A percentile compares a stretch with the other conserved stretches of the same genome.
These are phyloP conservation scores for Nothophytophthora sp. DNA, from an alignment of 352 stramenopile species.

Conservation along the genomic window DNA sequence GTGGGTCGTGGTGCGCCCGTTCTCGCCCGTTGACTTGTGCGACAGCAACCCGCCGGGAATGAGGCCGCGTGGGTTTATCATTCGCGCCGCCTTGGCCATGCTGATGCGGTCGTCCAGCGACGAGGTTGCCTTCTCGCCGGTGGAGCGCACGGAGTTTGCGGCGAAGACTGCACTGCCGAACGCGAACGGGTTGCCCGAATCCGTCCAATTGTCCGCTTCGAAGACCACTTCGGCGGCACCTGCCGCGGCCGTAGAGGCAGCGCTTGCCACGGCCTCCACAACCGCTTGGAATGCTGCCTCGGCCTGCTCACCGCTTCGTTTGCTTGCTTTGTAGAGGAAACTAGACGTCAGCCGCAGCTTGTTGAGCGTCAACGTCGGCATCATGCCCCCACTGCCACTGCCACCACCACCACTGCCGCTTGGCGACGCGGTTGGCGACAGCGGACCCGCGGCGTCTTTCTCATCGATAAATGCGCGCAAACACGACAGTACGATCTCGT, in stretches of 20 bases:
- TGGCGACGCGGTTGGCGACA: constrained; percentile 7
- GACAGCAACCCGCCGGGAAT: constrained; percentile 38
- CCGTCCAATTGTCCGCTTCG: constrained; percentile 59
- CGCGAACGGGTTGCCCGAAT: constrained; percentile 31
- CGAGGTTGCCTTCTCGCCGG: constrained; percentile 38
- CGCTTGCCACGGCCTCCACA: constrained; percentile 58
- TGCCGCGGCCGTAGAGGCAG: constrained; percentile 38
- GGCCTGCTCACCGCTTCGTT: constrained; percentile 61
- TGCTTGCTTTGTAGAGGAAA: constrained; percentile 73
- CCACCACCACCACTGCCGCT: constrained; percentile 19
- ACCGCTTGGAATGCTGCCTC: constrained; percentile 76
- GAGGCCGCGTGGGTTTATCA: constrained; percentile 50
- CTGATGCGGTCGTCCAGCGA: constrained; percentile 66
- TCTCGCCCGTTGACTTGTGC: constrained; percentile 27
- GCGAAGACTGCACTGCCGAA: constrained; percentile 31
- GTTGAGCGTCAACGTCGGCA: constrained; percentile 43
- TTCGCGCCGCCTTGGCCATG: constrained; percentile 49
- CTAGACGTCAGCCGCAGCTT: constrained; percentile 62
- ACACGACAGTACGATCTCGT: constrained; percentile 56
- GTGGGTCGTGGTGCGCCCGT: constrained; percentile 26
- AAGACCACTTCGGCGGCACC: constrained; percentile 37
- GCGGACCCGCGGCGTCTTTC: constrained; percentile 23
- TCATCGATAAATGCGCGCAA: constrained; percentile 39
- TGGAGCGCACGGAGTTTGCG: constrained; percentile 14
- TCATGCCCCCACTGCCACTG: no score